These are phyloP conservation scores for Artemisia argyi DNA, from an alignment of 129 eudicot species.

Conservation along the genomic window DNA sequence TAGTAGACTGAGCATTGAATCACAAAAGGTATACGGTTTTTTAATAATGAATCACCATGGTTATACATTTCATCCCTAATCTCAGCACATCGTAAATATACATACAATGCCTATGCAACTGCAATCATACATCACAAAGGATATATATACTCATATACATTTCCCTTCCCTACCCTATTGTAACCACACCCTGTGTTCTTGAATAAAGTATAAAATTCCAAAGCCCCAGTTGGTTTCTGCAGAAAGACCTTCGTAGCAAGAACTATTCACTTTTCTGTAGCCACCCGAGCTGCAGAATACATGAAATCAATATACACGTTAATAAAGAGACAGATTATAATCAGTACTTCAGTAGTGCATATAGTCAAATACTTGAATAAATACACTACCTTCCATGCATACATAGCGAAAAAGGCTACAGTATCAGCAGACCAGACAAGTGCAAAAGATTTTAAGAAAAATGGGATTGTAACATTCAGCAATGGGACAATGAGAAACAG, in stretches of 20 bases:
- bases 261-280: constrained; percentile 39
- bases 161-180: constrained; percentile 29
- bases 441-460: constrained; percentile 84
- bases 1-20: background rate
- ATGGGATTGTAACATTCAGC: constrained; percentile 82
- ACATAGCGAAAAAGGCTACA: constrained; percentile 77
- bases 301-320: background rate
- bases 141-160: constrained; percentile 23
- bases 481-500: constrained; percentile 80
- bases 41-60: background rate
- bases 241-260: constrained; percentile 7
- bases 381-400: constrained; percentile 83
- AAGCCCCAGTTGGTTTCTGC: background rate
- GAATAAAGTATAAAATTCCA: constrained; percentile 12
- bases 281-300: constrained; percentile 56
- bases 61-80: background rate
- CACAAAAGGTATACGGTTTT: constrained; percentile 1
- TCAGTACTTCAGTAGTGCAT: background rate
- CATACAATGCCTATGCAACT: constrained; percentile 20
- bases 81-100: constrained; percentile 2
- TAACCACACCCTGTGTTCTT: constrained; percentile 17
- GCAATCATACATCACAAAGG: constrained; percentile 13
- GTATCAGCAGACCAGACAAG: constrained; percentile 96
- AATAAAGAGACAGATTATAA: background rate
- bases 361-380: background rate